A percentile compares a stretch with the other conserved stretches of the same genome.
Evolutionary conservation across 495 filamentous ascomycete genomes (phyloP).

Genomic region (Aspergillus panamensis): DNA sequence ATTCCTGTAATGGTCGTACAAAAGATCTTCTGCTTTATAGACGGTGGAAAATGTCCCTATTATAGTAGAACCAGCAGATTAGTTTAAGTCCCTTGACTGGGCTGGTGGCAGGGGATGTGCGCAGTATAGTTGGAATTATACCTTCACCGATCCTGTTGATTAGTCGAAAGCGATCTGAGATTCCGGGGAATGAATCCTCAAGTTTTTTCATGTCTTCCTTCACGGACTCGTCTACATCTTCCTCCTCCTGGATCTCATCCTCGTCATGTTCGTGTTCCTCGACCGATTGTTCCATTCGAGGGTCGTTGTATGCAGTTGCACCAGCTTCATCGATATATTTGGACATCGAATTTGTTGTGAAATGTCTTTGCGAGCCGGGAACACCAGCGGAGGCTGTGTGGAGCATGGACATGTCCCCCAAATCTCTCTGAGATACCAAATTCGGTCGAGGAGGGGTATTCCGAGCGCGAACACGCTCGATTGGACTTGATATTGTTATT

Average conservation of each 20-base stretch:
- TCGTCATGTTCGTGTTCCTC: slow-evolving; percentile 36
- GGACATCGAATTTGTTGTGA: slow-evolving; percentile 15
- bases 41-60: slow-evolving; percentile 95
- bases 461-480: neutral
- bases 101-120: neutral
- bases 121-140: slow-evolving; percentile 28
- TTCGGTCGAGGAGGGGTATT: neutral
- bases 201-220: slow-evolving; percentile 83
- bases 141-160: slow-evolving; percentile 98
- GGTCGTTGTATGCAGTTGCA: slow-evolving; percentile 26
- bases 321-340: slow-evolving; percentile 36
- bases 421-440: neutral
- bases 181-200: slow-evolving; percentile 76
- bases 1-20: slow-evolving; percentile 79
- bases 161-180: slow-evolving; percentile 75
- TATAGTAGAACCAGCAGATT: slow-evolving; percentile 13
- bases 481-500: neutral
- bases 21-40: slow-evolving; percentile 96
- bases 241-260: slow-evolving; percentile 47
- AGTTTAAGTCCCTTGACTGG: neutral
- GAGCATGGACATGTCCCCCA: slow-evolving; percentile 29
- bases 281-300: slow-evolving; percentile 23
- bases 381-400: slow-evolving; percentile 24
- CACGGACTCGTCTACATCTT: slow-evolving; percentile 67
- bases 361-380: slow-evolving; percentile 26